Base-by-base conservation (phyloP, 176 grass and related monocot genomes). In the Stipa capillata region DNA sequence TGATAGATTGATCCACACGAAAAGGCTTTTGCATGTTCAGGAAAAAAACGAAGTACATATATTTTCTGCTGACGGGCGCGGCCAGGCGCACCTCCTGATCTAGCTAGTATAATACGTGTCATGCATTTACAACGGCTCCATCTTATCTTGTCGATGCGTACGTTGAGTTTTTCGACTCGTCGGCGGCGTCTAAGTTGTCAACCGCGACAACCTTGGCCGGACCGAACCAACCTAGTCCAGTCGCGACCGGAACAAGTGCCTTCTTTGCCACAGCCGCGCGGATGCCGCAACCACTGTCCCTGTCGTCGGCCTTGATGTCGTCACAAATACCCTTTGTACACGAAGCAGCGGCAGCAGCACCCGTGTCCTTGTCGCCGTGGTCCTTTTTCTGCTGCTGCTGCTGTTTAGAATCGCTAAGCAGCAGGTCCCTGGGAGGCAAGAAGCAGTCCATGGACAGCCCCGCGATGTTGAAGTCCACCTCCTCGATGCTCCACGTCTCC, bases 401-500 rank as follows among this genome's bases (percentile, higher is more conserved):
- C 6, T 54, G 23, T 16, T 48, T 58, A 9, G 59, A 12, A 3
- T 8, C 41, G 50, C 40, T 4, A 3, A 72, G 21, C 2, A 86
- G 6, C n/a, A 97, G 39, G 78, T 89, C 91, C 7, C 83, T 84
- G 20, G 91, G 91, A 8, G 94, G 94, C 61, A 97, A 6, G 86
- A 93, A 93, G 70, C 88, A 93, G 8, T 97, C 91, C 13, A 24
- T 63, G 62, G 91, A 93, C 32, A 93, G 84, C 1, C 89, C 91
- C 44, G 58, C 51, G 51, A 97, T 72, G 77, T 97, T 91, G 72
- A 97, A 97, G 47, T 89, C 94, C 5, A 91, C 69, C 86, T 97
- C 94, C 65, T 97, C 88, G 11, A 93, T 91, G 62, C 68, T 85
- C 94, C 94, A 93, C 21, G 56, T 75, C 78, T 97, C 94, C 75